A percentile compares a stretch with the other conserved stretches of the same genome.
These are phyloP conservation scores for Phialocephala subalpina DNA, from an alignment of 2,329 filamentous ascomycete species.

Conservation along the genomic window DNA sequence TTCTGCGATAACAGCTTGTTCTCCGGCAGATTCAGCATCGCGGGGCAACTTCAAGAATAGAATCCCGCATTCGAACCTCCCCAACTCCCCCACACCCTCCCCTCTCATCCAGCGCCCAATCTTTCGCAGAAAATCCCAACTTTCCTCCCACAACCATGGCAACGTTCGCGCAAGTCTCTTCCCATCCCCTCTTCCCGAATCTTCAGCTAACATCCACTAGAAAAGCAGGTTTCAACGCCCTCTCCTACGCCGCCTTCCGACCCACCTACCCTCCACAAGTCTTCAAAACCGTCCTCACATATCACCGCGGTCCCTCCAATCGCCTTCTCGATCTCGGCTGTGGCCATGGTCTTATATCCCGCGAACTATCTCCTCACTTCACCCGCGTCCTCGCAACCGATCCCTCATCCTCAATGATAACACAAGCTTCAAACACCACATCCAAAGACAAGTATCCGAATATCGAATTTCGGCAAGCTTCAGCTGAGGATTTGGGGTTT, in stretches of 20 bases:
- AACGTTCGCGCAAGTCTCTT: conserved; percentile 54
- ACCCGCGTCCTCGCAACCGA: conserved; percentile 60
- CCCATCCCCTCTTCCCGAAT: conserved; percentile 17
- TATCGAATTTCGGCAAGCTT: conserved; percentile 57
- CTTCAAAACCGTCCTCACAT: conserved; percentile 61
- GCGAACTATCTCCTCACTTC: conserved; percentile 62
- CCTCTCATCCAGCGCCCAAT: not conserved
- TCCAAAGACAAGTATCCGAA: conserved; percentile 44
- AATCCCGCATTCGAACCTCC: not conserved
- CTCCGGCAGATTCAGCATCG: not conserved
- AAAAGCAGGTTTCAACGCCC: conserved; percentile 62
- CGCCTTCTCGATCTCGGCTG: conserved; percentile 67
- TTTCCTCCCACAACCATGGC: conserved; percentile 47
- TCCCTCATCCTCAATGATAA: conserved; percentile 64
- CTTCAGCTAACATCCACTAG: conserved; percentile 45
- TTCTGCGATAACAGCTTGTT: not conserved
- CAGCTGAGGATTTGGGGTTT: conserved; percentile 62
- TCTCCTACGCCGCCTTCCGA: conserved; percentile 66
- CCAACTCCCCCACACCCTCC: not conserved
- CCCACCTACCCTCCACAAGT: conserved; percentile 64
- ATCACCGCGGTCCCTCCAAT: conserved; percentile 53
- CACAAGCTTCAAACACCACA: conserved; percentile 55
- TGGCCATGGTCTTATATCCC: conserved; percentile 66
- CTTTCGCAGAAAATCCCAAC: not conserved
- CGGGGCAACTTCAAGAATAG: not conserved